Conservation (phyloP, 75 land plant genomes). For the Selaginella moellendorffii region DNA sequence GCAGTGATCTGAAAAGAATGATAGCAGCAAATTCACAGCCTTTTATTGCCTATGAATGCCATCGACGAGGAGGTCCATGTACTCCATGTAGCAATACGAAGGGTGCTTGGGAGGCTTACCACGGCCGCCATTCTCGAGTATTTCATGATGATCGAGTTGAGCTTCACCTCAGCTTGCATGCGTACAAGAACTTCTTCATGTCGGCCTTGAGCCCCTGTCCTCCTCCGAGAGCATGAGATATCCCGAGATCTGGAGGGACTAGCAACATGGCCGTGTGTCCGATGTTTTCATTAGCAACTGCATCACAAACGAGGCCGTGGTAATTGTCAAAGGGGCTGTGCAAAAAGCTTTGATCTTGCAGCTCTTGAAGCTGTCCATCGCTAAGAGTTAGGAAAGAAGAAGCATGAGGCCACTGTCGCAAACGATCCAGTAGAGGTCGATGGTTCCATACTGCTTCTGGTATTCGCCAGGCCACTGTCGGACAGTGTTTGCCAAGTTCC, state of each 20-base stretch:
- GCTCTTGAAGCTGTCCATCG: slow-evolving; percentile 91
- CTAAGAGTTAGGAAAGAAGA: slow-evolving; percentile 81
- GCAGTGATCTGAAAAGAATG: too few relatives aligned
- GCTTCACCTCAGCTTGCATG: slow-evolving; percentile 97
- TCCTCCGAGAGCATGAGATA: too few relatives aligned
- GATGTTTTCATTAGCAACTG: slow-evolving; percentile 89
- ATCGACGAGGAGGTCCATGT: slow-evolving; percentile 91
- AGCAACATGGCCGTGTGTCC: slow-evolving; percentile 58
- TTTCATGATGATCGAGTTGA: slow-evolving; percentile 82
- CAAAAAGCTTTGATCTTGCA: slow-evolving; percentile 95
- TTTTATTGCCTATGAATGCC: slow-evolving; percentile 70
- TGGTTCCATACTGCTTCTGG: slow-evolving; percentile 91
- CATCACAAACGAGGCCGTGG: slow-evolving; percentile 92
- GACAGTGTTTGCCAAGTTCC: too few relatives aligned
- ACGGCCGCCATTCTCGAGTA: slow-evolving; percentile 97
- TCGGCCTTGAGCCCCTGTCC: slow-evolving; percentile 80
- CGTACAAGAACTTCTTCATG: slow-evolving; percentile 90
- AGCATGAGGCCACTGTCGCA: slow-evolving; percentile 98
- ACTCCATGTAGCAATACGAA: slow-evolving; percentile 93
- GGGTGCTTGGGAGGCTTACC: slow-evolving; percentile 85
- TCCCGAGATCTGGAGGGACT: slow-evolving; percentile 98
- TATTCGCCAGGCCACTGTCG: slow-evolving; percentile 98
- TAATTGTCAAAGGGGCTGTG: slow-evolving; percentile 95
- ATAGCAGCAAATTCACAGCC: too few relatives aligned
- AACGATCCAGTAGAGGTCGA: slow-evolving; percentile 97